phyloP scores from a whole-genome alignment of 2,329 filamentous ascomycete genomes.

The Parascedosporium putredinis region DNA sequence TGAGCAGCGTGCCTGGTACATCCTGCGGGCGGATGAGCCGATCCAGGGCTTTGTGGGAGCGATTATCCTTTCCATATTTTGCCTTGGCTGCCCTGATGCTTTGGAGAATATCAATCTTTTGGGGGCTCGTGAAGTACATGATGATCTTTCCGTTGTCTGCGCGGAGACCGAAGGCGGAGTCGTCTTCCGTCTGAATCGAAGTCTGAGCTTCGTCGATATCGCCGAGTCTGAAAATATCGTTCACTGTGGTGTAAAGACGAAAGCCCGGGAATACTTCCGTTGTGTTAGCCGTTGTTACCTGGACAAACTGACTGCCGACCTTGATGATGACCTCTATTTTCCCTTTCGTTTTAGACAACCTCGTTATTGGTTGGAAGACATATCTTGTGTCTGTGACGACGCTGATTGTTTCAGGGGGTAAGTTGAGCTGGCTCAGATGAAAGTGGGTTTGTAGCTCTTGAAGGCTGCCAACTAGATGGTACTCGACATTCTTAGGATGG shows the following conservation, averaged over 20 bases:
- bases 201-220: conserved; percentile 59
- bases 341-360: conserved; percentile 59
- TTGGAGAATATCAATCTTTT: conserved; percentile 52
- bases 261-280: conserved; percentile 56
- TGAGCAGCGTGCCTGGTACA: conserved; percentile 58
- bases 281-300: conserved; percentile 58
- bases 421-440: conserved; percentile 53
- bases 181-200: conserved; percentile 54
- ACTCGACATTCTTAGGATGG: conserved; percentile 55
- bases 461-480: conserved; percentile 54
- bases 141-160: conserved; percentile 61
- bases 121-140: conserved; percentile 61
- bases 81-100: conserved; percentile 52
- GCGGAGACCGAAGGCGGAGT: conserved; percentile 55
- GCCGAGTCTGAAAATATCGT: conserved; percentile 58
- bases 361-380: conserved; percentile 54
- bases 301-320: conserved; percentile 59
- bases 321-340: conserved; percentile 60
- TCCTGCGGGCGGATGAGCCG: conserved; percentile 59
- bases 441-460: conserved; percentile 58
- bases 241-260: conserved; percentile 52
- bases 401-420: conserved; percentile 61
- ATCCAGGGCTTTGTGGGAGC: conserved; percentile 51
- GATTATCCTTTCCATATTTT: conserved; percentile 53
- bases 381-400: conserved; percentile 56